phyloP scores from a whole-genome alignment of 2,329 filamentous ascomycete genomes.

The Diaporthe citri region DNA sequence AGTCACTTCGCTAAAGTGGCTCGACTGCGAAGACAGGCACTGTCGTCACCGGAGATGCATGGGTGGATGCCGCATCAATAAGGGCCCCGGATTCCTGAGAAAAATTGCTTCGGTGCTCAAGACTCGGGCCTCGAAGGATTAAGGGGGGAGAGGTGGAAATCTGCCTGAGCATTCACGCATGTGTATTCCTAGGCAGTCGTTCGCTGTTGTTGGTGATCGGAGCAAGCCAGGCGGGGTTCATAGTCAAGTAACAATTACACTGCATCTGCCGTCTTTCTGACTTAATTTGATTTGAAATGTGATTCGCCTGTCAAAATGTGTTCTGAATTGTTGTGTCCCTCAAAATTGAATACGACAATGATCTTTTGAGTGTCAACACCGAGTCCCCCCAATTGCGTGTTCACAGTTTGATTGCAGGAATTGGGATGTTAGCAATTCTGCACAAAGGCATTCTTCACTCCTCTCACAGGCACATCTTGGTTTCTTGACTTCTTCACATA shows the following conservation, averaged over 20 bases:
- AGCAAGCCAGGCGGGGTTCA: too few species aligned
- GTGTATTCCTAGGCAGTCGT: not conserved
- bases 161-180: not conserved
- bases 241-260: too few species aligned
- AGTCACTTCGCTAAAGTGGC: conserved; percentile 14
- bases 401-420: not conserved
- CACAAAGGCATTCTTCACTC: not conserved
- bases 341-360: not conserved
- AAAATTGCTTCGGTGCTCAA: not conserved
- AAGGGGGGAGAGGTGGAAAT: not conserved
- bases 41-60: conserved; percentile 22
- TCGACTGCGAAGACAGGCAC: conserved; percentile 28
- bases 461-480: not conserved
- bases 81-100: not conserved
- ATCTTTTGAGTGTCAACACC: not conserved
- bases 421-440: not conserved
- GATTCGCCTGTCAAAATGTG: not conserved
- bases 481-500: not conserved
- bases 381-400: too few species aligned
- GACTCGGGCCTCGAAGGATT: not conserved
- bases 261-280: not conserved
- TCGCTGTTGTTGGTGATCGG: not conserved
- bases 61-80: conserved; percentile 20
- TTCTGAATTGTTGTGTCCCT: not conserved
- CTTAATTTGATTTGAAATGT: too few species aligned